Percentiles rank a stretch among this genome's conserved stretches.
These are phyloP conservation scores for Ceratocystis variospora DNA, from an alignment of 2,329 filamentous ascomycete species.

Conservation along the genomic window DNA sequence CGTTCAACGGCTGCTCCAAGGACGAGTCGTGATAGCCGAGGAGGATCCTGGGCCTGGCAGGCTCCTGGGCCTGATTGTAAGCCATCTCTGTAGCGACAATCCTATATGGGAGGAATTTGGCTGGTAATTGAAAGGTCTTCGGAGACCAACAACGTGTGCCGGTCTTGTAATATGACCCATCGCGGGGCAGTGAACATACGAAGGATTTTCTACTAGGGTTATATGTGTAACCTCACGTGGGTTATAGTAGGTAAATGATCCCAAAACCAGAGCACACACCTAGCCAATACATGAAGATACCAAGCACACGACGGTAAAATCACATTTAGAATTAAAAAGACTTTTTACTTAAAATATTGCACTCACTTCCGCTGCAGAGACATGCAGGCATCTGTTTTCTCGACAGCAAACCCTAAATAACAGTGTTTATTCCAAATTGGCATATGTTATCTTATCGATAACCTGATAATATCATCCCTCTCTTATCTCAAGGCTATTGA, in stretches of 20 bases:
- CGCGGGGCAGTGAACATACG: background rate
- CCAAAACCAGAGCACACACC: background rate
- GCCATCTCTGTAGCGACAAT: background rate
- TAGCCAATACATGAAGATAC: too few relatives aligned
- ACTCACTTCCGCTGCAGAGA: too few relatives aligned
- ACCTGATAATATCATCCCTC: background rate
- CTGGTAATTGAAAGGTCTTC: background rate
- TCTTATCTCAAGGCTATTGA: slow-evolving; percentile 16
- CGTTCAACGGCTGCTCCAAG: slow-evolving; percentile 45
- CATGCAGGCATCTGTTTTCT: background rate
- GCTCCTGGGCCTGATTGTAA: slow-evolving; percentile 10
- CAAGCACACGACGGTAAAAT: too few relatives aligned
- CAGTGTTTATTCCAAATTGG: background rate
- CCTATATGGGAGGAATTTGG: background rate
- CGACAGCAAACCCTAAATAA: background rate
- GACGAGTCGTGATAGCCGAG: slow-evolving; percentile 58
- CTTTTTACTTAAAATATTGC: too few relatives aligned
- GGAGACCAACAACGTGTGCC: background rate
- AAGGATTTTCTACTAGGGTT: slow-evolving; percentile 11
- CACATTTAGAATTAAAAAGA: too few relatives aligned
- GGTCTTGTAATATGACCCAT: background rate
- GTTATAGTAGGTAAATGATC: background rate
- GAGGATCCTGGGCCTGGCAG: slow-evolving; percentile 9
- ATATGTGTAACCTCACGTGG: background rate
- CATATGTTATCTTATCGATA: slow-evolving; percentile 16